Evolutionary conservation across 805 yeast genomes (phyloP).

Genomic region (Peterozyma toletana): DNA sequence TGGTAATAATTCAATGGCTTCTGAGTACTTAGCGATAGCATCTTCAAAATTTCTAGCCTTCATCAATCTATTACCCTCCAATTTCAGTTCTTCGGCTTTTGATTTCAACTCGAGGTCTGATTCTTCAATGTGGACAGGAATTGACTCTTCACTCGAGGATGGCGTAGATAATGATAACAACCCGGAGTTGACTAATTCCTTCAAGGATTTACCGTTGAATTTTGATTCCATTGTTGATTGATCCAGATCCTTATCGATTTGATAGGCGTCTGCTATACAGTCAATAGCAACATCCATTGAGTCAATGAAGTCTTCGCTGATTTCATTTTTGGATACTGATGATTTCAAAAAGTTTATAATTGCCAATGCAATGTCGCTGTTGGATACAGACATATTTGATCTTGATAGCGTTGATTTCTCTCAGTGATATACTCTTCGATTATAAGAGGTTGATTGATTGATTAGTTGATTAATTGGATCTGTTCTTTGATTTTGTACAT

Average conservation of each 20-base stretch:
- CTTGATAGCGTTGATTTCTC: neutral
- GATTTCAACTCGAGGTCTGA: slow-evolving; percentile 50
- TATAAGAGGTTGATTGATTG: too few species aligned
- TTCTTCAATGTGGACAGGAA: slow-evolving; percentile 34
- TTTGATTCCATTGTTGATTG: slow-evolving; percentile 23
- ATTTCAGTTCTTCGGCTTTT: slow-evolving; percentile 78
- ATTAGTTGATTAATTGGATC: too few species aligned
- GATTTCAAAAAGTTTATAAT: slow-evolving; percentile 65
- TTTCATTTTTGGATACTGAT: slow-evolving; percentile 51
- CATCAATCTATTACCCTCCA: slow-evolving; percentile 87
- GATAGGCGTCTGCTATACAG: slow-evolving; percentile 84
- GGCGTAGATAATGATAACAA: slow-evolving; percentile 13
- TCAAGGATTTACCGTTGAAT: slow-evolving; percentile 41
- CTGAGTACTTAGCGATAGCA: slow-evolving; percentile 75
- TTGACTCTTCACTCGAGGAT: slow-evolving; percentile 12
- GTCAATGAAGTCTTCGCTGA: slow-evolving; percentile 75
- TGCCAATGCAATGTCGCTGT: slow-evolving; percentile 62
- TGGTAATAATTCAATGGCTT: slow-evolving; percentile 66
- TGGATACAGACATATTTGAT: slow-evolving; percentile 34
- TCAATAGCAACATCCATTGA: slow-evolving; percentile 92
- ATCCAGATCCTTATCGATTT: slow-evolving; percentile 47
- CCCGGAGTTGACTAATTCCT: slow-evolving; percentile 30
- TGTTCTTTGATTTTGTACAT: too few species aligned
- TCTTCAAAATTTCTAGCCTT: slow-evolving; percentile 60
- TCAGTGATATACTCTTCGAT: too few species aligned